phyloP scores from a whole-genome alignment of 805 yeast species.

The Kuraishia floccosa region DNA sequence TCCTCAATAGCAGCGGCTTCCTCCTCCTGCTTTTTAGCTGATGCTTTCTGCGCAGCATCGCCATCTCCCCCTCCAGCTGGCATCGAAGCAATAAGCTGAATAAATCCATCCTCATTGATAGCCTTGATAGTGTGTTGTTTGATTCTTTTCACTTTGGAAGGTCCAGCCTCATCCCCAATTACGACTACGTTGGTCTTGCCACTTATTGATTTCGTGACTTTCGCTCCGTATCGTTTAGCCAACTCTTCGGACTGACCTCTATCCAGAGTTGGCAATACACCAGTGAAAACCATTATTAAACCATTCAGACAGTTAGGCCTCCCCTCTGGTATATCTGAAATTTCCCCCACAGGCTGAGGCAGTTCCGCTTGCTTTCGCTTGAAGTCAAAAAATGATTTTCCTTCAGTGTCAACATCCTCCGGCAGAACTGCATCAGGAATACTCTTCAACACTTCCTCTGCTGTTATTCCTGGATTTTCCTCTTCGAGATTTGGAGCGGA shows the following conservation, averaged over 20 bases:
- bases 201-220: constrained; percentile 77
- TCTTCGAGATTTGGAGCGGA: too few species aligned
- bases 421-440: constrained; percentile 72
- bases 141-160: constrained; percentile 80
- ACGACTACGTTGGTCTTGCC: constrained; percentile 83
- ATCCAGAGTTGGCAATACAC: constrained; percentile 69
- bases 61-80: constrained; percentile 90
- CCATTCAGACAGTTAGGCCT: constrained; percentile 82
- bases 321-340: constrained; percentile 60
- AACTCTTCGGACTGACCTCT: constrained; percentile 64
- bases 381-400: constrained; percentile 46
- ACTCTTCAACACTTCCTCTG: constrained; percentile 42
- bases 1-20: constrained; percentile 44
- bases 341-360: constrained; percentile 19
- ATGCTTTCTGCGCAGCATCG: constrained; percentile 64
- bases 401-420: constrained; percentile 35
- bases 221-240: constrained; percentile 85
- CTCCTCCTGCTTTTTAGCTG: constrained; percentile 58
- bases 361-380: constrained; percentile 30
- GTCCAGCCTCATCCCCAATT: constrained; percentile 93
- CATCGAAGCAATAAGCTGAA: constrained; percentile 62
- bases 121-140: constrained; percentile 66
- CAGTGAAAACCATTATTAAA: constrained; percentile 87
- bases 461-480: constrained; percentile 22
- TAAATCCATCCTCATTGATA: constrained; percentile 78